These are phyloP conservation scores for Fusarium concolor DNA, from an alignment of 2,329 filamentous ascomycete genomes.

Conservation along the genomic window DNA sequence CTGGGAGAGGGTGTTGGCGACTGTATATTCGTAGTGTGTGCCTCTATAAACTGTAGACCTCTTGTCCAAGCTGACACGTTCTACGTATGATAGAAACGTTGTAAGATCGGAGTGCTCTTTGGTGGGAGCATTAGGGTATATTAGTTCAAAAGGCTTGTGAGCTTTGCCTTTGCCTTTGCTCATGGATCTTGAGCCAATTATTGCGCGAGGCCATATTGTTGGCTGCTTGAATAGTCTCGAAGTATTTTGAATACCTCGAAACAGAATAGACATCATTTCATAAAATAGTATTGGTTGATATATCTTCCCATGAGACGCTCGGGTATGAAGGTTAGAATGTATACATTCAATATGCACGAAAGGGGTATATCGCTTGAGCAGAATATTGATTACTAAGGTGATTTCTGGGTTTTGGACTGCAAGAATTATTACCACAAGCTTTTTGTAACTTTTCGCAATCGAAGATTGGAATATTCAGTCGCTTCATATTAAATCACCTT, in stretches of 20 bases:
- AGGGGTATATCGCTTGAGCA: slow-evolving; percentile 18
- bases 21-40: slow-evolving; percentile 82
- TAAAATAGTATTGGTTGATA: not conserved
- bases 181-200: slow-evolving; percentile 11
- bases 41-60: slow-evolving; percentile 73
- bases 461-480: not conserved
- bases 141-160: slow-evolving; percentile 26
- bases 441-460: not conserved
- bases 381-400: not conserved
- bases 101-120: slow-evolving; percentile 70
- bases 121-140: slow-evolving; percentile 60
- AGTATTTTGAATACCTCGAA: slow-evolving; percentile 12
- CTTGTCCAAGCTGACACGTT: slow-evolving; percentile 64
- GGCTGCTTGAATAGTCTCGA: not conserved
- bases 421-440: not conserved
- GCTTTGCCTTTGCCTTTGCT: slow-evolving; percentile 12
- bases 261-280: slow-evolving; percentile 31
- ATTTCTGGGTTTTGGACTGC: too few species aligned
- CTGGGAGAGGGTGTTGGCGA: slow-evolving; percentile 64
- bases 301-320: not conserved
- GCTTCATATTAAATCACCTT: slow-evolving; percentile 7
- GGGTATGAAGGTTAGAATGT: not conserved
- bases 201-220: not conserved
- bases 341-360: slow-evolving; percentile 31
- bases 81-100: slow-evolving; percentile 74